A percentile compares a stretch with the other conserved stretches of the same genome.
Evolutionary conservation across 139 green algal genomes (phyloP).

Genomic region (Coccomyxa sp.): DNA sequence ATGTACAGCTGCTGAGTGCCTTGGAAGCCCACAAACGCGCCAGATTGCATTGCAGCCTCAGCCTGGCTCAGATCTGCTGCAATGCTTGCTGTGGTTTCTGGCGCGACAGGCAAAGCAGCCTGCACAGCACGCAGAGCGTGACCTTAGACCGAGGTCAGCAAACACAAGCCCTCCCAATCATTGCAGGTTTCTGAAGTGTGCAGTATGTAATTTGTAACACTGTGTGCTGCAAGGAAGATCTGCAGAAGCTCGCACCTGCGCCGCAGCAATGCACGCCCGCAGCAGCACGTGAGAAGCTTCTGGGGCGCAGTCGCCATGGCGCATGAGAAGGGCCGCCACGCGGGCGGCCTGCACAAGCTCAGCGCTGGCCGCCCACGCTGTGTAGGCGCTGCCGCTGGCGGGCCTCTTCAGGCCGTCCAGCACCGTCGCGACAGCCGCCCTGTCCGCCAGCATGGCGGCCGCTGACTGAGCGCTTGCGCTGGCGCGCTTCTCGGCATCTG

Average conservation of each 20-base stretch:
- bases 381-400: slow-evolving; percentile 25
- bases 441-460: slow-evolving; percentile 8
- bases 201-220: background rate
- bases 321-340: background rate
- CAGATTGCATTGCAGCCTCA: slow-evolving; percentile 5
- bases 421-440: slow-evolving; percentile 4
- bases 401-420: slow-evolving; percentile 21
- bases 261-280: background rate
- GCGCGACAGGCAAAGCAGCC: slow-evolving; percentile 11
- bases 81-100: slow-evolving; percentile 15
- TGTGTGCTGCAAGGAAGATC: background rate
- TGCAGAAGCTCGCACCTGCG: background rate
- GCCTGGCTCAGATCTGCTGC: slow-evolving; percentile 5
- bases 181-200: background rate
- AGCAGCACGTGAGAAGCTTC: background rate
- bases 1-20: slow-evolving; percentile 18
- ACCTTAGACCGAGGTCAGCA: too few relatives aligned
- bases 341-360: background rate
- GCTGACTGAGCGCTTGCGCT: background rate
- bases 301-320: background rate
- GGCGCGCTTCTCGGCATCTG: slow-evolving; percentile 10
- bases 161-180: background rate
- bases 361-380: background rate
- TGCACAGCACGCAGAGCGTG: slow-evolving; percentile 5
- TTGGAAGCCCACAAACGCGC: slow-evolving; percentile 19